Percentiles rank a stretch among this genome's conserved stretches.
Evolutionary conservation across 2,329 filamentous ascomycete species (phyloP).

Genomic region (Botrytis elliptica): DNA sequence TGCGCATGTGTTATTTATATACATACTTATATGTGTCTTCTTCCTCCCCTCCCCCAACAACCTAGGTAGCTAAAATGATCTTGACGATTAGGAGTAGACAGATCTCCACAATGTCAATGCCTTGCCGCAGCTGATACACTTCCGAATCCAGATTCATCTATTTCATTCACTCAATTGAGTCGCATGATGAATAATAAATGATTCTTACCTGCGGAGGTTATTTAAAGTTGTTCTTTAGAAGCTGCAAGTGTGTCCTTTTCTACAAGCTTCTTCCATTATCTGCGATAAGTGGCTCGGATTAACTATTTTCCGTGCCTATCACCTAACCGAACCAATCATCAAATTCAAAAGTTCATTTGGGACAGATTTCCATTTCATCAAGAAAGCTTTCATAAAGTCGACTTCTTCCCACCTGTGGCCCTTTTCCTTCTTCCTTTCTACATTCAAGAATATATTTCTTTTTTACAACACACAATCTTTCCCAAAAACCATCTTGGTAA

Average conservation of each 20-base stretch:
- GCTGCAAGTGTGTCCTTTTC: slow-evolving; percentile 21
- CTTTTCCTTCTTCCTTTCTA: slow-evolving; percentile 7
- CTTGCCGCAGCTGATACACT: background rate
- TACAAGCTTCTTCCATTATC: slow-evolving; percentile 5
- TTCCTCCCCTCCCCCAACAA: background rate
- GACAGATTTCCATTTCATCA: slow-evolving; percentile 35
- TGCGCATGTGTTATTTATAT: background rate
- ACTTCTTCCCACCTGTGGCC: background rate
- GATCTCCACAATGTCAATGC: background rate
- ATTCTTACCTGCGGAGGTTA: background rate
- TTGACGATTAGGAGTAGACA: background rate
- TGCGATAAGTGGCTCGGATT: slow-evolving; percentile 5
- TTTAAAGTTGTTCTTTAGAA: slow-evolving; percentile 2
- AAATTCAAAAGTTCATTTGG: slow-evolving; percentile 23
- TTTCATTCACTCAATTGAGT: background rate
- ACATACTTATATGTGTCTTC: background rate
- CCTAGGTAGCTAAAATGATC: background rate
- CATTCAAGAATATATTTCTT: slow-evolving; percentile 19
- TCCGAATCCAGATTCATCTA: background rate
- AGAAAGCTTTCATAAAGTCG: slow-evolving; percentile 23
- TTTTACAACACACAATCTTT: slow-evolving; percentile 3
- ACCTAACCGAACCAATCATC: slow-evolving; percentile 31
- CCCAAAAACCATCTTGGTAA: slow-evolving; percentile 25
- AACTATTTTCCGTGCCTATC: slow-evolving; percentile 5
- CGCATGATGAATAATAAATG: background rate